Evolutionary conservation across 441 rosid genomes (phyloP).

Genomic region (Euphorbia neoarborescens): DNA sequence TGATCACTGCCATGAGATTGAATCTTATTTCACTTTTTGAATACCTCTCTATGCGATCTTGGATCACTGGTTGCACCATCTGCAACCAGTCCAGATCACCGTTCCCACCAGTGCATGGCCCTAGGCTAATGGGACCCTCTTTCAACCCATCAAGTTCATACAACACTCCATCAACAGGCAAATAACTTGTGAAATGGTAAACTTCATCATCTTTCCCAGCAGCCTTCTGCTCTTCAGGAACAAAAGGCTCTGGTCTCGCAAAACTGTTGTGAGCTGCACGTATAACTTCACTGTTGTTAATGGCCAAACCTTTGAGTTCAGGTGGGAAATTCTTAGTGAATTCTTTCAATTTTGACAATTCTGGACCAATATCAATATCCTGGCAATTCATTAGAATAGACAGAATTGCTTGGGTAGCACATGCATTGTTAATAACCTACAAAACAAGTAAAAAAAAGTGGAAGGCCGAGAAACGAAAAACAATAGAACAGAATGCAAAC

Average conservation of each 20-base stretch:
- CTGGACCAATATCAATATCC: conserved; percentile 83
- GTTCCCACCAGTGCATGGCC: conserved; percentile 52
- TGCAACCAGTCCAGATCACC: conserved; percentile 69
- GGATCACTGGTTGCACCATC: conserved; percentile 89
- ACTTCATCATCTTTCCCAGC: conserved; percentile 88
- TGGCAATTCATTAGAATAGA: conserved; percentile 83
- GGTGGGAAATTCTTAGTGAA: conserved; percentile 87
- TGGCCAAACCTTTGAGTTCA: conserved; percentile 92
- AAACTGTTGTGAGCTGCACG: conserved; percentile 88
- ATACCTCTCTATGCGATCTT: conserved; percentile 79
- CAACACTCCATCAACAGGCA: conserved; percentile 78
- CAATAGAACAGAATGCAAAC: neutral
- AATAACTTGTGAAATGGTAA: conserved; percentile 89
- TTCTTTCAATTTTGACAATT: conserved; percentile 65
- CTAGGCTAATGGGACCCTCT: conserved; percentile 92
- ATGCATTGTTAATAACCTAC: conserved; percentile 66
- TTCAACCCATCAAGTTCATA: conserved; percentile 95
- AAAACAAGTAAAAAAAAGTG: neutral
- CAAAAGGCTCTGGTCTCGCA: conserved; percentile 91
- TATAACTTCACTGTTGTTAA: conserved; percentile 89
- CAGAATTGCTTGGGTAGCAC: conserved; percentile 96
- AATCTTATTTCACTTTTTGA: conserved; percentile 86
- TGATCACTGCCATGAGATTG: conserved; percentile 86
- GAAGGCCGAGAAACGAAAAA: neutral
- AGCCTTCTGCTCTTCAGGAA: conserved; percentile 76